Conservation (phyloP, 164 flowering plant genomes). For the Vitis vinifera region DNA sequence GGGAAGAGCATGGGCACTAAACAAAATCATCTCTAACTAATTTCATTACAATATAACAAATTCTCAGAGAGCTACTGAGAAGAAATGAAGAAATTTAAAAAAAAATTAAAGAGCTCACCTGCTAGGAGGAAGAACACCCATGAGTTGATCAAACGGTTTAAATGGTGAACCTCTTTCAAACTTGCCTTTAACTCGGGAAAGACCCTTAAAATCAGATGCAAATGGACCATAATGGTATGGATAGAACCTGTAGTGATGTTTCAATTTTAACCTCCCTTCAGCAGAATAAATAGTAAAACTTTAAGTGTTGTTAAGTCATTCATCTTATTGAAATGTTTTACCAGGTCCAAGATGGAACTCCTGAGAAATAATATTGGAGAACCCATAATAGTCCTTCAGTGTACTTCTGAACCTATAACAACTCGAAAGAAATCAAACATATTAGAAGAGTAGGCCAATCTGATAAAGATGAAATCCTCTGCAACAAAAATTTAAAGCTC, state of each 20-base stretch:
- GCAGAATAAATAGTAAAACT: too few relatives aligned
- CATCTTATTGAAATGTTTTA: slow-evolving; percentile 11
- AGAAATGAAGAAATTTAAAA: neutral
- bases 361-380: slow-evolving; percentile 42
- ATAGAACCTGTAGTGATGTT: slow-evolving; percentile 35
- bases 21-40: neutral
- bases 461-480: too few relatives aligned
- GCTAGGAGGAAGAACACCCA: slow-evolving; percentile 57
- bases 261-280: too few relatives aligned
- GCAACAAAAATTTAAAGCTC: too few relatives aligned
- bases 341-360: slow-evolving; percentile 63
- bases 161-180: slow-evolving; percentile 48
- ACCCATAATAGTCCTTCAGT: slow-evolving; percentile 63
- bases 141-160: slow-evolving; percentile 54
- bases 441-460: neutral
- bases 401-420: slow-evolving; percentile 38
- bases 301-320: too few relatives aligned
- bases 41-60: neutral
- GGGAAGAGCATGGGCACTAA: slow-evolving; percentile 43
- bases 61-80: too few relatives aligned
- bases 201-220: slow-evolving; percentile 55
- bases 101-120: slow-evolving; percentile 25
- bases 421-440: neutral
- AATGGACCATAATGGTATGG: slow-evolving; percentile 54
- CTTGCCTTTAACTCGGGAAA: slow-evolving; percentile 18